Evolutionary conservation across 176 grass and related monocot species (phyloP).

Genomic region (Pharus latifolius): DNA sequence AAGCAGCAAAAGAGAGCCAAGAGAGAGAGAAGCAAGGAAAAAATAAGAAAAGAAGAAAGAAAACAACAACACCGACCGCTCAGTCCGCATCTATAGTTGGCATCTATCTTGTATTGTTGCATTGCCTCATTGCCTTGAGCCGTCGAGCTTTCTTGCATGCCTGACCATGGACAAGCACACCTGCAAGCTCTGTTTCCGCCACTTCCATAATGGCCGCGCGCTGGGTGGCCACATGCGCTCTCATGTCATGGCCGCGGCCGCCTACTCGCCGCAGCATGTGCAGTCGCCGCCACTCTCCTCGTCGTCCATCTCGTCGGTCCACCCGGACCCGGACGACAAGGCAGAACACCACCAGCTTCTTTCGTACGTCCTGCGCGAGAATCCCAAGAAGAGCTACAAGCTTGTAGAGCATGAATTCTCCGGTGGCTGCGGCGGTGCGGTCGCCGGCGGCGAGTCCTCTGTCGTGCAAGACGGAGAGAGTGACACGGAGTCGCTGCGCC

Average conservation of each 20-base stretch:
- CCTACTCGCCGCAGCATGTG: neutral
- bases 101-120: neutral
- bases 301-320: slow-evolving; percentile 43
- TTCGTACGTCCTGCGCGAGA: slow-evolving; percentile 39
- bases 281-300: slow-evolving; percentile 21
- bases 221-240: slow-evolving; percentile 98
- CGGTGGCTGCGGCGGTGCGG: neutral
- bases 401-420: slow-evolving; percentile 33
- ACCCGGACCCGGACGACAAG: slow-evolving; percentile 7
- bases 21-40: neutral
- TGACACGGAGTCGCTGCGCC: slow-evolving; percentile 53
- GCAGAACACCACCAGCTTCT: neutral
- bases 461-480: slow-evolving; percentile 67
- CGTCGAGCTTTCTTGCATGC: neutral
- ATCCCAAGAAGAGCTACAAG: slow-evolving; percentile 42
- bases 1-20: slow-evolving; percentile 21
- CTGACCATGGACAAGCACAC: slow-evolving; percentile 61
- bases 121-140: neutral
- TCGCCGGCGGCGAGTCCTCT: slow-evolving; percentile 21
- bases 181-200: slow-evolving; percentile 86
- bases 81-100: neutral
- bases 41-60: slow-evolving; percentile 22
- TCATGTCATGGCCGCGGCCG: slow-evolving; percentile 46
- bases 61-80: slow-evolving; percentile 23
- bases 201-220: slow-evolving; percentile 77